Percentiles rank a stretch among this genome's conserved stretches.
These are phyloP conservation scores for Ogataea paradorogensis DNA, from an alignment of 805 yeast genomes.

Conservation along the genomic window DNA sequence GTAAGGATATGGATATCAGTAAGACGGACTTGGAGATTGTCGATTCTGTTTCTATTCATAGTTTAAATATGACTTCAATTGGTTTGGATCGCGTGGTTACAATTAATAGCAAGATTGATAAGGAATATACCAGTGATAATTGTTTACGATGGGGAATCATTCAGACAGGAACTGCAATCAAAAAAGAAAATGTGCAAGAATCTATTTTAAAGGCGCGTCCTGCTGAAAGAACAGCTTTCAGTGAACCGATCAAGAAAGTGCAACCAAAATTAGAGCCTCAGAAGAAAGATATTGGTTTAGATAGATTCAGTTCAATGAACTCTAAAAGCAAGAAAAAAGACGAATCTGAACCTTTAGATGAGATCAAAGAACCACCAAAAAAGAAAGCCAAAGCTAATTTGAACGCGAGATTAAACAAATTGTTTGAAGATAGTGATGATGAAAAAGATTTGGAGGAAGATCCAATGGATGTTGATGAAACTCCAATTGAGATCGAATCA, in stretches of 20 bases:
- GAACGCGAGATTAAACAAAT: constrained; percentile 16
- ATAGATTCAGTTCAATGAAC: constrained; percentile 9
- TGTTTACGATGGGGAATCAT: constrained; percentile 27
- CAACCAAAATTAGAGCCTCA: constrained; percentile 1
- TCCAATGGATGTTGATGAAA: constrained; percentile 5
- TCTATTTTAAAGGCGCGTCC: constrained; percentile 14
- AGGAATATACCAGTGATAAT: constrained; percentile 18
- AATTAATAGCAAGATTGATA: constrained; percentile 11
- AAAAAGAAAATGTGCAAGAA: constrained; percentile 1
- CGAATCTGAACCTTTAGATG: constrained; percentile 3
- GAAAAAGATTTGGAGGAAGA: constrained; percentile 2
- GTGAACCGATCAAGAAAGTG: constrained; percentile 14
- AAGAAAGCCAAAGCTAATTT: constrained; percentile 22
- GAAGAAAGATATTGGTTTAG: constrained; percentile 1
- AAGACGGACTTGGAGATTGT: constrained; percentile 18
- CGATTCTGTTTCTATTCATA: constrained; percentile 21
- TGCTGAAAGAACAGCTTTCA: constrained; percentile 16
- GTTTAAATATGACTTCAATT: constrained; percentile 21
- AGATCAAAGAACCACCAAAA: constrained; percentile 8
- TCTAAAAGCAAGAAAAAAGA: constrained; percentile 10
- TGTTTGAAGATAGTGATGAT: constrained; percentile 27
- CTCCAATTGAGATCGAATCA: constrained; percentile 6
- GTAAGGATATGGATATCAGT: constrained; percentile 14
- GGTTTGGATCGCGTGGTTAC: constrained; percentile 22
- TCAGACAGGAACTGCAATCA: constrained; percentile 16